Evolutionary conservation across 1,139 yeast species (phyloP), one percentile per base, ranked within the genome.

Genomic region (Tardiomyces digboiensis): DNA sequence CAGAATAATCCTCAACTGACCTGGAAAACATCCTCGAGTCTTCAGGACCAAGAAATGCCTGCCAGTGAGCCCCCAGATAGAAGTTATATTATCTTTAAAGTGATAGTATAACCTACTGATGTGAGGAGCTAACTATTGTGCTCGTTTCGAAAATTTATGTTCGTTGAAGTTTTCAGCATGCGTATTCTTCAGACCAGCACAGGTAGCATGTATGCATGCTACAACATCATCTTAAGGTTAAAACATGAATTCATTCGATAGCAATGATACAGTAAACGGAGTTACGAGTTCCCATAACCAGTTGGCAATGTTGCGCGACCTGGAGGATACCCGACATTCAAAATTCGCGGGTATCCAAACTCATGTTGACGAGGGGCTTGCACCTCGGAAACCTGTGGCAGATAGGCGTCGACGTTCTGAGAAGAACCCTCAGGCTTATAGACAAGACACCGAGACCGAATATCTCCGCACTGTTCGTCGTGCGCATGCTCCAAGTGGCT

Each of bases 1-100:
- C 56, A 55, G 52, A 38, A 51, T 41, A 43, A 45, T 46, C 51
- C 46, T 53, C 56, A 53, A 51, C 56, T 53, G 45, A 42, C 49
- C 46, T 46, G 43, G 33, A 42, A 38, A 37, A 33, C 21, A 14
- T 14, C 18, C 26, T 21, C 42, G 21, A 20, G 23, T 36, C 19
- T 16, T 10, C 37, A 16, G 37, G 19, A 33, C 37, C 37, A 20
- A n/a, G 18, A 33, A 33, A 7, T n/a, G 37, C 37, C 37, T n/a
- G 7, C 19, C 13, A 33, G 37, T 16, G 13, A 33, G 19, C 19
- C 37, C 37, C 37, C 37, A 14, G 3, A 33, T 14, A 33, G 13
- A n/a, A 33, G 19, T 33, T 33, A 33, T 33, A 33, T n/a, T 33
- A 33, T 33, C 19, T 33, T 33, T n/a, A n/a, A 33, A 33, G 37